Evolutionary conservation across 495 filamentous ascomycete genomes (phyloP), one percentile per base, ranked within the genome.

Genomic region (Aspergillus homomorphus): DNA sequence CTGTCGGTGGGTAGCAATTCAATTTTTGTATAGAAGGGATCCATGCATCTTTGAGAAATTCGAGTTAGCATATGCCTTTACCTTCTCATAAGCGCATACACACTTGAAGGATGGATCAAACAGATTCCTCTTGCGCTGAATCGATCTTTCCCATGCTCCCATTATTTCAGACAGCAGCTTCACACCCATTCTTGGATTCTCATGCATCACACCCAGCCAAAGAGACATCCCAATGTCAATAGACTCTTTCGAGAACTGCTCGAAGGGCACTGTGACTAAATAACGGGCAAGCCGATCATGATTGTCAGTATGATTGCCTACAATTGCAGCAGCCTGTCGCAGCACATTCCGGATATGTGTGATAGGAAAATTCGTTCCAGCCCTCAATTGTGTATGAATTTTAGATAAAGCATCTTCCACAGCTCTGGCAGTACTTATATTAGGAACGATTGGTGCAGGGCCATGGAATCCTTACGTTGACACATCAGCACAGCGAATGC

Each of bases 151-250:
- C 91, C 94, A 99, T 50, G 89, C 85, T 63, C 89, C 86, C 3
- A 88, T 87, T 58, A 98, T 87, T 45, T 95, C 90, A 45, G 83
- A 82, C 21, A 98, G 68, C 49, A 99, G 83, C 46, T 89, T 86
- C 1, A 92, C 78, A 67, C 96, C 90, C 73, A 96, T 84, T 48
- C 80, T 81, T 16, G 93, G 92, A 66, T 96, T 98, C 66, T 98
- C 95, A 67, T 98, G 92, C 62, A 98, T 97, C 7, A 97, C 88
- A 24, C 92, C 91, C 45, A 96, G 83, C 95, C 95, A 99, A 9
- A 98, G 81, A 18, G 92, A 96, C 28, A 98, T 87, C 18, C 95
- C 95, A 9, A 96, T 84, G 64, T 96, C 95, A 68, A 99, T 94
- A 16, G 90, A 89, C 67, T 96, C 90, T 71, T 95, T 96, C 4